Evolutionary conservation across 192 early-diverging fungal species (phyloP).

Genomic region (Pilobolus umbonatus): DNA sequence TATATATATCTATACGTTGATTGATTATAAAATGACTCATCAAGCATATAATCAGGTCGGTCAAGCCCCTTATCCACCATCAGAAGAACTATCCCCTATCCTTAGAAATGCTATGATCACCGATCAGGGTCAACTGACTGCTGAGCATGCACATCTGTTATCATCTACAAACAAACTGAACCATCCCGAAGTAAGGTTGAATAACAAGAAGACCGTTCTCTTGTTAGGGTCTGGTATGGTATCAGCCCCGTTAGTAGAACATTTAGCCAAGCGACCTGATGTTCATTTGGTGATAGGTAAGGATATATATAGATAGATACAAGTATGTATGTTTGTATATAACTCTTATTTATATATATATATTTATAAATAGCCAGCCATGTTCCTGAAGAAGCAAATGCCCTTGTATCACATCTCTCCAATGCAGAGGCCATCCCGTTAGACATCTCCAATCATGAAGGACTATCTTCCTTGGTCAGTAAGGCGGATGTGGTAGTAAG

Average conservation of each 20-base stretch:
- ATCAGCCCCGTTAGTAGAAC: slow-evolving; percentile 86
- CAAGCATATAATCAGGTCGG: slow-evolving; percentile 13
- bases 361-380: slow-evolving; percentile 63
- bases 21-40: no score
- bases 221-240: slow-evolving; percentile 78
- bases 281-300: slow-evolving; percentile 67
- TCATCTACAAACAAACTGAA: background rate
- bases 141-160: slow-evolving; percentile 54
- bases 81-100: background rate
- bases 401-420: slow-evolving; percentile 53
- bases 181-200: slow-evolving; percentile 5
- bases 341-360: background rate
- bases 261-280: slow-evolving; percentile 57
- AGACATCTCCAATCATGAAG: slow-evolving; percentile 63
- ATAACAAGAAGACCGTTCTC: slow-evolving; percentile 36
- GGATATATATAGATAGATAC: background rate
- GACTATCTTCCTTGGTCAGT: slow-evolving; percentile 57
- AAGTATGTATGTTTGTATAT: background rate
- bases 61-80: background rate
- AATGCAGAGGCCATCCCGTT: slow-evolving; percentile 61
- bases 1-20: background rate
- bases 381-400: slow-evolving; percentile 61
- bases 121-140: slow-evolving; percentile 57
- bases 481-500: slow-evolving; percentile 85
- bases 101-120: slow-evolving; percentile 67